Percentiles rank a stretch among this genome's conserved stretches.
Conservation (phyloP, 116 monocot species). For the Posidonia oceanica region DNA sequence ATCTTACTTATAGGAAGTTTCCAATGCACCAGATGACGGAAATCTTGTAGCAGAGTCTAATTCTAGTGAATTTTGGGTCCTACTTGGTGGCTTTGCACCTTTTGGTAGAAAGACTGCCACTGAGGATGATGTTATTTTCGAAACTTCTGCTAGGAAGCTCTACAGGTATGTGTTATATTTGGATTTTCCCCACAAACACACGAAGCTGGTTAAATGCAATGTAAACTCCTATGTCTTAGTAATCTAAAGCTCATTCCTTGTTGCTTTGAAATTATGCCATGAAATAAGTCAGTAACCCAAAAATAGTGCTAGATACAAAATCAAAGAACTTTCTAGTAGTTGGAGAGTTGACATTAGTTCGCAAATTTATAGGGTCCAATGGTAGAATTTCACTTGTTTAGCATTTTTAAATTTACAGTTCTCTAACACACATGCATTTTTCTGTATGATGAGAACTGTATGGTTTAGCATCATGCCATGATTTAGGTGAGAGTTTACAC, state of each 20-base stretch:
- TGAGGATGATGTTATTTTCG: constrained; percentile 53
- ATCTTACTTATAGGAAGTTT: constrained; percentile 1
- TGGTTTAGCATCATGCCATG: too few species aligned
- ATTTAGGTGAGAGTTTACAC: too few species aligned
- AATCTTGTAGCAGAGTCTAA: constrained; percentile 36
- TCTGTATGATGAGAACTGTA: too few species aligned
- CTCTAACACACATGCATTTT: too few species aligned
- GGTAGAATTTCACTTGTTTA: too few species aligned
- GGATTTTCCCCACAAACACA: not conserved
- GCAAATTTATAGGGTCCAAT: too few species aligned
- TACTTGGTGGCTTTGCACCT: constrained; percentile 96
- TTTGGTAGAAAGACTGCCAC: constrained; percentile 45
- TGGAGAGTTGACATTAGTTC: too few species aligned
- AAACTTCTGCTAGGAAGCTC: constrained; percentile 42
- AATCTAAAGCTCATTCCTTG: not conserved
- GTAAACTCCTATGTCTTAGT: not conserved
- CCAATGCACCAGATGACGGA: constrained; percentile 57
- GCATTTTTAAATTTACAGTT: too few species aligned
- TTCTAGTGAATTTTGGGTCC: constrained; percentile 85
- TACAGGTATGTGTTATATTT: constrained; percentile 37
- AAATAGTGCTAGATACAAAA: too few species aligned
- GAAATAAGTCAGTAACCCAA: too few species aligned
- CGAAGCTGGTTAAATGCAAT: not conserved
- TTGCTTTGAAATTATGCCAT: too few species aligned
- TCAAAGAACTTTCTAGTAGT: too few species aligned